A percentile compares a stretch with the other conserved stretches of the same genome.
phyloP scores from a whole-genome alignment of 176 grass and related monocot species.

The Ensete glaucum region DNA sequence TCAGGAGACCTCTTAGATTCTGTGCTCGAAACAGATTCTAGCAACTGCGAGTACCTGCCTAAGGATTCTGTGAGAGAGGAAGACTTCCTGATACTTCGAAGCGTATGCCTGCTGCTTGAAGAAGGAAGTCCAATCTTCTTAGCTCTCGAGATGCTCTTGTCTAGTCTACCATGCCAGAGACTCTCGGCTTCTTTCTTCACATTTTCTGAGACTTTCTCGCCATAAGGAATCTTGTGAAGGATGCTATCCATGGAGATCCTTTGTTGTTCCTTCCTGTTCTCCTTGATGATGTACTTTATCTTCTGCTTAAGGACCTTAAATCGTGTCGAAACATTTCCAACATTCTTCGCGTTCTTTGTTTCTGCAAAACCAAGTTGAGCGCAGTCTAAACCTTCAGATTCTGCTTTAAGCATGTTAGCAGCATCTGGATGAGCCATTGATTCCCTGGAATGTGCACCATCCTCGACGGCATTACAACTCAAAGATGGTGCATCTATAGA shows the following conservation, averaged over 20 bases:
- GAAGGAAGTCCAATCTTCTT: constrained; percentile 21
- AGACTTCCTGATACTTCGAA: constrained; percentile 42
- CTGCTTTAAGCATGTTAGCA: not conserved
- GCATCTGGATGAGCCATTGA: not conserved
- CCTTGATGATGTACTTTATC: constrained; percentile 51
- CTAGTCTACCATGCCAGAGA: not conserved
- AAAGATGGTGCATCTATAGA: constrained; percentile 2
- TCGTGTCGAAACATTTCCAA: constrained; percentile 28
- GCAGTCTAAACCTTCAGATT: not conserved
- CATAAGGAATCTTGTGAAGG: constrained; percentile 56
- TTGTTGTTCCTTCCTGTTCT: constrained; percentile 42
- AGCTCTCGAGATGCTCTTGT: constrained; percentile 17
- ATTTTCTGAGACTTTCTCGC: constrained; percentile 32
- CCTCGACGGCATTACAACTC: constrained; percentile 14
- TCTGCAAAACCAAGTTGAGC: constrained; percentile 15
- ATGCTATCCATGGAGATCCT: constrained; percentile 57
- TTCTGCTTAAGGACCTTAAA: constrained; percentile 46
- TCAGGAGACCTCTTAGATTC: constrained; percentile 21
- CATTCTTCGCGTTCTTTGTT: constrained; percentile 32
- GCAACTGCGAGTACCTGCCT: constrained; percentile 50
- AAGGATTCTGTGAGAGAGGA: constrained; percentile 59
- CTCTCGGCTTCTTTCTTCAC: not conserved
- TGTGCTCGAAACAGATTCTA: constrained; percentile 35
- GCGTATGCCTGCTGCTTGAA: not conserved
- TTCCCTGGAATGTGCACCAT: not conserved